A percentile compares a stretch with the other conserved stretches of the same genome.
Conservation (phyloP, 2,329 filamentous ascomycete species). For the Fusarium succisae region DNA sequence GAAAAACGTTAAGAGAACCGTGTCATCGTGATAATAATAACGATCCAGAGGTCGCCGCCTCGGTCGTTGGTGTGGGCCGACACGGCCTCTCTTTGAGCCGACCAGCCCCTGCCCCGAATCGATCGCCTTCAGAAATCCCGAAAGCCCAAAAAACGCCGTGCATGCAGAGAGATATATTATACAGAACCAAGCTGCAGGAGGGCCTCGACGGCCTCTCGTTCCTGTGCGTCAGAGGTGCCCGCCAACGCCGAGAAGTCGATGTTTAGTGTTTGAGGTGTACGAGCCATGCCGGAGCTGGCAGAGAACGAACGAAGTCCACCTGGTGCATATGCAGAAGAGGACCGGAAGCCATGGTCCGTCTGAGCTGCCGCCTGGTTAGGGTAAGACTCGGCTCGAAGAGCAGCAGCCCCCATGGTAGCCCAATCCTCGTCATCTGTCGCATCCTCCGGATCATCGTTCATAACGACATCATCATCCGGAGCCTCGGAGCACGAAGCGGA, state of each 20-base stretch:
- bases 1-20: conserved; percentile 38
- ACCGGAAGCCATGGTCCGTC: conserved; percentile 56
- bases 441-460: conserved; percentile 82
- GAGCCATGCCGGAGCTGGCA: conserved; percentile 61
- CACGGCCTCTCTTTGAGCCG: conserved; percentile 45
- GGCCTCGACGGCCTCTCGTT: conserved; percentile 84
- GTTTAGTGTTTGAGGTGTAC: conserved; percentile 60
- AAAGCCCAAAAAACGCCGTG: conserved; percentile 58
- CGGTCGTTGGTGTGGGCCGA: conserved; percentile 43
- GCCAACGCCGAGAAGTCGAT: conserved; percentile 62
- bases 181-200: conserved; percentile 83
- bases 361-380: conserved; percentile 65
- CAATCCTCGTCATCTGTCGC: conserved; percentile 97
- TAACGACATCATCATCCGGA: conserved; percentile 70
- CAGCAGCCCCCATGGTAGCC: conserved; percentile 87
- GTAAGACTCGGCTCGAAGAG: conserved; percentile 76
- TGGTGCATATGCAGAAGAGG: conserved; percentile 59
- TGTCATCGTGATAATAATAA: conserved; percentile 47
- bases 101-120: conserved; percentile 45
- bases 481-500: conserved; percentile 82
- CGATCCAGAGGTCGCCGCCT: conserved; percentile 47
- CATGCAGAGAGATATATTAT: conserved; percentile 68
- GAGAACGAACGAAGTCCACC: conserved; percentile 61
- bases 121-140: conserved; percentile 32
- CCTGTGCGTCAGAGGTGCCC: conserved; percentile 71